phyloP scores from a whole-genome alignment of 2,329 filamentous ascomycete genomes.

The Mollisiaceae sp. region DNA sequence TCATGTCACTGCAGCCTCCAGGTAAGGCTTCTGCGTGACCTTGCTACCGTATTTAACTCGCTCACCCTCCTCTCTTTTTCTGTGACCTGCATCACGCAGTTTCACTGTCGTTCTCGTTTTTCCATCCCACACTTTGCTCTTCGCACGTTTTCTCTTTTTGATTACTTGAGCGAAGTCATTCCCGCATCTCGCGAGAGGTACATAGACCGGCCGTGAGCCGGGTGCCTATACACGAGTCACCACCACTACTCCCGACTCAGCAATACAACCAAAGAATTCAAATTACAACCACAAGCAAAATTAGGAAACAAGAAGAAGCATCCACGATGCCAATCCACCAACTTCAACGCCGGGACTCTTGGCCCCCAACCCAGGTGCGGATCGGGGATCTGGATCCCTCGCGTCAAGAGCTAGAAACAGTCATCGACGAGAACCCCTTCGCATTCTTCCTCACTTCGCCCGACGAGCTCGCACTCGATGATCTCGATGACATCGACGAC shows the following conservation, averaged over 20 bases:
- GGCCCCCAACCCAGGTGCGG: slow-evolving; percentile 43
- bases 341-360: slow-evolving; percentile 41
- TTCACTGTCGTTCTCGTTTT: slow-evolving; percentile 7
- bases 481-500: slow-evolving; percentile 32
- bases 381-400: slow-evolving; percentile 19
- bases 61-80: slow-evolving; percentile 26
- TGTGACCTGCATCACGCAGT: slow-evolving; percentile 14
- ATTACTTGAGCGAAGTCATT: slow-evolving; percentile 1
- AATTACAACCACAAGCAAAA: not conserved
- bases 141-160: slow-evolving; percentile 6
- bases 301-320: not conserved
- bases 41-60: slow-evolving; percentile 31
- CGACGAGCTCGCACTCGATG: slow-evolving; percentile 29
- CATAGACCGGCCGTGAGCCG: slow-evolving; percentile 43
- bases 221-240: slow-evolving; percentile 17
- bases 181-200: slow-evolving; percentile 19
- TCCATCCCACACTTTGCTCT: not conserved
- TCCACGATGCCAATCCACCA: slow-evolving; percentile 40
- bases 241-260: not conserved
- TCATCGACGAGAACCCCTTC: slow-evolving; percentile 43
- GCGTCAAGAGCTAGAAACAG: slow-evolving; percentile 26
- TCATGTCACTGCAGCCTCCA: slow-evolving; percentile 26
- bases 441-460: slow-evolving; percentile 43
- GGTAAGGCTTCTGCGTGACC: slow-evolving; percentile 36
- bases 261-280: slow-evolving; percentile 11